Evolutionary conservation across 2,329 filamentous ascomycete genomes (phyloP), one percentile per base, ranked within the genome.

Genomic region (Neopestalotiopsis sp.): DNA sequence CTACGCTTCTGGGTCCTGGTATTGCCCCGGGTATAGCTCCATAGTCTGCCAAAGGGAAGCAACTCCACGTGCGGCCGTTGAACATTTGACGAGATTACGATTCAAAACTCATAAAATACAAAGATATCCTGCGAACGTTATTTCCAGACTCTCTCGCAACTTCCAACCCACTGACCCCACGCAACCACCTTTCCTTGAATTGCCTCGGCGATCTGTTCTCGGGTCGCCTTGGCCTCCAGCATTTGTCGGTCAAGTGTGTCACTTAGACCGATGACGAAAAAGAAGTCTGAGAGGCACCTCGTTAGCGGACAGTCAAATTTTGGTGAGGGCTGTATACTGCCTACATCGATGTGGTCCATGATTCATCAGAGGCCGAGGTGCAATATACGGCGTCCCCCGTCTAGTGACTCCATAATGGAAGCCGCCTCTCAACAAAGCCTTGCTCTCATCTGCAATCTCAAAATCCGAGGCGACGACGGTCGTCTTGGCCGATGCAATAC

Each of bases 291-390:
- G 24, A 20, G 4, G n/a, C 24, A 57, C 20, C n/a, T 13, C 14
- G 53, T 66, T 28, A 66, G 42, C 45, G 12, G 10, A 9, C 34
- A 20, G 4, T 34, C 30, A 40, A 58, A 20, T 6, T 20, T 45
- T 30, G 42, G 64, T 30, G 28, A 28, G 61, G 30, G 28, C 4
- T 0, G 14, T 10, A 28, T 1, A 2, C 5, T 1, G 74, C 80
- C 77, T 74, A 82, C 81, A 89, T 68, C 86, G 78, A 75, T 88
- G 85, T 28, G 80, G 79, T 0, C 86, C 86, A 71, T 88, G 83
- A 32, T 86, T 86, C 66, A 85, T 73, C 42, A 86, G 75, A 20
- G 86, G 85, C 13, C 80, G 75, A 1, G 86, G 85, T 0, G 82
- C 78, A 4, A 82, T 78, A 70, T 87, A 88, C 0, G 86, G 73